Base-by-base conservation (phyloP, 306 rosid genomes). In the Astragalus glycyphyllos region DNA sequence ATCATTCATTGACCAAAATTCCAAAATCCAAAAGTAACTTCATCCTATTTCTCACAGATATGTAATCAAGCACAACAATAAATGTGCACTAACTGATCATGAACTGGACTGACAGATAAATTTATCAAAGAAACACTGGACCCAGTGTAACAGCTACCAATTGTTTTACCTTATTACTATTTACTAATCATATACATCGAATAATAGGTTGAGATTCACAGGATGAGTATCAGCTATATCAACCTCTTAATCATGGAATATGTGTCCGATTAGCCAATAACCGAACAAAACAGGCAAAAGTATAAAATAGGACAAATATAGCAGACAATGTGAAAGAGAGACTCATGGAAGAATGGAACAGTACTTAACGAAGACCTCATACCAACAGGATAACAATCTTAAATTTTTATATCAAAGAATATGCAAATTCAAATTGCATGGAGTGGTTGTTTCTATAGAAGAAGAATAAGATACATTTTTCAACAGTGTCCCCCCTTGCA, bases 81-180 rank as follows among this genome's bases (percentile, higher is more conserved):
- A 82, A 73, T 56, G 73, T 55, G 9, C 61, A 20, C 50, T 11
- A 61, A 63, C 20, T 59, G 69, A 67, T 23, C 71, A 44, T 6
- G 72, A 26, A 51, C 11, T 37, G 40, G 42, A 40, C 63, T 64
- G 35, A 76, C 48, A 57, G 56, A 42, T 12, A 26, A 54, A 34
- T 46, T 37, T 37, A 44, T 65, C 16, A 42, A 13, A 42, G 29
- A 64, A 34, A 56, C 17, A 13, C 48, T 56, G 32, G 15, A 38
- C 23, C 8, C 11, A 61, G 37, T 16, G 14, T 14, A 37, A 50
- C 59, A 55, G 14, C 45, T 77, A 40, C 46, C 54, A 11, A 15
- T 69, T 61, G 31, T 29, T 47, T 31, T 31, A 57, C 49, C 11
- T 20, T 23, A 26, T 41, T 40, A 38, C 8, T 58, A 34, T 1